Percentiles rank a stretch among this genome's conserved stretches.
Conservation (phyloP, 2,329 filamentous ascomycete species). For the Fusarium virguliforme region DNA sequence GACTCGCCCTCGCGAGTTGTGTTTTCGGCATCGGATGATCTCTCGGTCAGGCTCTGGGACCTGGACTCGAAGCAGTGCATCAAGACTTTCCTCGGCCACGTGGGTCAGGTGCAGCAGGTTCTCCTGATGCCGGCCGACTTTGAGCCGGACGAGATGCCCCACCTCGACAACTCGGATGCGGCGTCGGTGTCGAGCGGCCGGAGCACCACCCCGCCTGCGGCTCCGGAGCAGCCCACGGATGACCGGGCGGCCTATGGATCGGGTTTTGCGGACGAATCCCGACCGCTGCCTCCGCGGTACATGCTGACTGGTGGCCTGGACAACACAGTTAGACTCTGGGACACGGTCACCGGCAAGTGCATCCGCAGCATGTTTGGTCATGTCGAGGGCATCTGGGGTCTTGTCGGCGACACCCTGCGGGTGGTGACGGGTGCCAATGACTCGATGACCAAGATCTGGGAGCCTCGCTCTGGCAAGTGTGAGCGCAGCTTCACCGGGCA, state of each 20-base stretch:
- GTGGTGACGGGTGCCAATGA: slow-evolving; percentile 94
- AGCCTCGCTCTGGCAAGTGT: slow-evolving; percentile 90
- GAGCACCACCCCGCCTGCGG: slow-evolving; percentile 59
- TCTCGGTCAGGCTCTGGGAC: slow-evolving; percentile 93
- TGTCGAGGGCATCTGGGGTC: slow-evolving; percentile 94
- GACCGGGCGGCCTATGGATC: slow-evolving; percentile 71
- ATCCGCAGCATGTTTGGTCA: slow-evolving; percentile 97
- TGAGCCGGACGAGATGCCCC: slow-evolving; percentile 81
- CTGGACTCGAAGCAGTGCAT: slow-evolving; percentile 87
- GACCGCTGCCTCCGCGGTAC: slow-evolving; percentile 86
- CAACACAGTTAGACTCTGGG: slow-evolving; percentile 93
- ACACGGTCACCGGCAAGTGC: slow-evolving; percentile 85
- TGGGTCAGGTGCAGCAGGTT: slow-evolving; percentile 95
- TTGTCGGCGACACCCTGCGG: slow-evolving; percentile 89
- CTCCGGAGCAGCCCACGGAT: slow-evolving; percentile 57
- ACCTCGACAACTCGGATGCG: slow-evolving; percentile 69
- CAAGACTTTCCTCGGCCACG: slow-evolving; percentile 85
- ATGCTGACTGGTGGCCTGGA: slow-evolving; percentile 95
- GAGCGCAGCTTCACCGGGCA: slow-evolving; percentile 95
- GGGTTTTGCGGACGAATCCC: slow-evolving; percentile 73
- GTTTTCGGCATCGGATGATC: slow-evolving; percentile 94
- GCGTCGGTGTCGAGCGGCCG: slow-evolving; percentile 66
- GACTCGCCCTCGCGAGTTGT: slow-evolving; percentile 87
- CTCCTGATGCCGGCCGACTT: slow-evolving; percentile 88
- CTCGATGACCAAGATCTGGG: slow-evolving; percentile 94